These are phyloP conservation scores for Macroventuria anomochaeta DNA, from an alignment of 2,329 filamentous ascomycete genomes.

Conservation along the genomic window DNA sequence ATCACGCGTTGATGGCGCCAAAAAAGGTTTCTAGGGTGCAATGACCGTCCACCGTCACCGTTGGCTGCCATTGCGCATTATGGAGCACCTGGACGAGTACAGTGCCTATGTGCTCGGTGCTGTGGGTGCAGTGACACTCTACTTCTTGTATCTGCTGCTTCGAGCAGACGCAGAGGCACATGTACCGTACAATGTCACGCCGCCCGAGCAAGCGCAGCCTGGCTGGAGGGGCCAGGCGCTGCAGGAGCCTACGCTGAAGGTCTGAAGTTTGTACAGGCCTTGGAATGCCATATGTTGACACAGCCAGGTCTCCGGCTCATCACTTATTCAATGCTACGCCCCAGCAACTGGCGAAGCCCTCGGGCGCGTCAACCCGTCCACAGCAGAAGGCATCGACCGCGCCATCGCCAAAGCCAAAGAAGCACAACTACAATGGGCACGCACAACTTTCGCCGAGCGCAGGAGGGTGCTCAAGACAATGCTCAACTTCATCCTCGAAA, in stretches of 20 bases:
- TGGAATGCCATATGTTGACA: constrained; percentile 10
- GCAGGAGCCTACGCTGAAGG: constrained; percentile 67
- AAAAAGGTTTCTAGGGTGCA: constrained; percentile 20
- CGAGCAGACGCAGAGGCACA: constrained; percentile 48
- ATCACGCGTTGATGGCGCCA: constrained; percentile 24
- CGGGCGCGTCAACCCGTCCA: constrained; percentile 78
- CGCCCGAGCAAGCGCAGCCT: constrained; percentile 65
- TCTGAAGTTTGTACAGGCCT: constrained; percentile 28
- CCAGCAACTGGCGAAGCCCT: constrained; percentile 88
- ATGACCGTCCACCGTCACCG: not conserved
- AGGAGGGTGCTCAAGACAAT: constrained; percentile 81
- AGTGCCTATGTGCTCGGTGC: constrained; percentile 27
- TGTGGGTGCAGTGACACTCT: constrained; percentile 32
- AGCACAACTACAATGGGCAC: constrained; percentile 79
- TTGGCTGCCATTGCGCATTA: constrained; percentile 21
- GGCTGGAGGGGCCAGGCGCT: constrained; percentile 64
- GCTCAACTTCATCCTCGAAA: constrained; percentile 81
- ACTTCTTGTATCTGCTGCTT: constrained; percentile 34
- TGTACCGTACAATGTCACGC: constrained; percentile 66
- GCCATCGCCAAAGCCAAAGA: constrained; percentile 74
- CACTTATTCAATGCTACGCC: constrained; percentile 81
- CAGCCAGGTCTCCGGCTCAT: constrained; percentile 63
- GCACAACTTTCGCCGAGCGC: constrained; percentile 78
- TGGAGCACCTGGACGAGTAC: constrained; percentile 39
- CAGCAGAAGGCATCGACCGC: constrained; percentile 77